Evolutionary conservation across 805 yeast species (phyloP).

Genomic region (Ogataea polymorpha): DNA sequence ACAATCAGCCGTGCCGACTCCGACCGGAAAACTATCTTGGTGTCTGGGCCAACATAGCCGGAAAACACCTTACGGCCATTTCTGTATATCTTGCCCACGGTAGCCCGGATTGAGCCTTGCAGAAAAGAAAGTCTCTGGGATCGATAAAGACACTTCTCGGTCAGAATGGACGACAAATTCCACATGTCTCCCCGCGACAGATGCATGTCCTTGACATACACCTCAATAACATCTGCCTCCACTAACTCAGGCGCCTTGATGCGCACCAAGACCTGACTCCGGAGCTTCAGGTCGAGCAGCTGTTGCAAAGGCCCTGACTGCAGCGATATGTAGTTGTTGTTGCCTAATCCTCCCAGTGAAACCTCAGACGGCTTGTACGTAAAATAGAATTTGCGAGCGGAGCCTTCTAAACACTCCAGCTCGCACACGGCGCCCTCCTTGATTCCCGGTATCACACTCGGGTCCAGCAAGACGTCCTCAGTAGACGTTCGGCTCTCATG

Average conservation of each 20-base stretch:
- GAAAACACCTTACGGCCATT: slow-evolving; percentile 70
- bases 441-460: slow-evolving; percentile 56
- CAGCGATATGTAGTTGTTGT: slow-evolving; percentile 47
- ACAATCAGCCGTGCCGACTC: slow-evolving; percentile 85
- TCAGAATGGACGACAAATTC: slow-evolving; percentile 63
- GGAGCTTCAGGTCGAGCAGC: slow-evolving; percentile 59
- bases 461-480: slow-evolving; percentile 63
- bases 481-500: slow-evolving; percentile 64
- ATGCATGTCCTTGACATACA: slow-evolving; percentile 75
- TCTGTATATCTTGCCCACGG: slow-evolving; percentile 60
- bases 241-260: slow-evolving; percentile 43
- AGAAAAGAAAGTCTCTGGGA: slow-evolving; percentile 64
- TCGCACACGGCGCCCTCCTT: slow-evolving; percentile 78
- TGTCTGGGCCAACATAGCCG: slow-evolving; percentile 68
- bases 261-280: slow-evolving; percentile 62
- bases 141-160: slow-evolving; percentile 61
- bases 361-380: slow-evolving; percentile 33
- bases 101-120: slow-evolving; percentile 56
- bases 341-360: slow-evolving; percentile 10
- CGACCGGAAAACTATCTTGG: slow-evolving; percentile 83
- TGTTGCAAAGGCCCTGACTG: slow-evolving; percentile 58
- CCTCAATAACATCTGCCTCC: slow-evolving; percentile 80
- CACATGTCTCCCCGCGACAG: slow-evolving; percentile 93
- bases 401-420: slow-evolving; percentile 44
- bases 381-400: slow-evolving; percentile 40